Percentiles rank a stretch among this genome's conserved stretches.
phyloP scores from a whole-genome alignment of 176 grass and related monocot genomes.

The Chloris gayana region DNA sequence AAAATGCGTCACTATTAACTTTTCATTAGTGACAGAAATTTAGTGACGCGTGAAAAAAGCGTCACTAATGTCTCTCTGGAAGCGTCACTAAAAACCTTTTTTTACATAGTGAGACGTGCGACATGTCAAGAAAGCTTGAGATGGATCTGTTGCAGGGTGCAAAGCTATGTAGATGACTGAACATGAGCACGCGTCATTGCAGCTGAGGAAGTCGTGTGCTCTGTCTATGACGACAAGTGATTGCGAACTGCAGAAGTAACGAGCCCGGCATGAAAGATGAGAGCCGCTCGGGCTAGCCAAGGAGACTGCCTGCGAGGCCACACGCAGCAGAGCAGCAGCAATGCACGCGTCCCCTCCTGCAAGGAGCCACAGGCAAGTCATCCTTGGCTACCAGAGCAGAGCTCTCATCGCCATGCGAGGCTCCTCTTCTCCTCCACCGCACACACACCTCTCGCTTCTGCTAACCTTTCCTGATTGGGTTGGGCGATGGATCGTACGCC shows the following conservation, averaged over 20 bases:
- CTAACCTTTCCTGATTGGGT: not conserved
- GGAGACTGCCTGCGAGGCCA: constrained; percentile 50
- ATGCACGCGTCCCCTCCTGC: not conserved
- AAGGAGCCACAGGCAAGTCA: constrained; percentile 52
- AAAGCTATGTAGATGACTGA: not conserved
- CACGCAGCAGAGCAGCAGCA: not conserved
- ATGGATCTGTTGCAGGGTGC: not conserved
- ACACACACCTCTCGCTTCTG: not conserved
- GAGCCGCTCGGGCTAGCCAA: constrained; percentile 57
- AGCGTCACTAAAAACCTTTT: too few species aligned
- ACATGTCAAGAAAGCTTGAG: not conserved
- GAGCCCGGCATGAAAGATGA: constrained; percentile 47
- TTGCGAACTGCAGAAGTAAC: not conserved
- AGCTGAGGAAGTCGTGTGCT: not conserved
- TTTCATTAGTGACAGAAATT: too few species aligned
- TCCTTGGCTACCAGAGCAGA: constrained; percentile 55
- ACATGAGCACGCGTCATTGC: not conserved
- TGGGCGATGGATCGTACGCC: not conserved
- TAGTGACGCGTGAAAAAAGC: too few species aligned
- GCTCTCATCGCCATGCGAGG: constrained; percentile 36
- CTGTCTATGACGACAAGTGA: not conserved
- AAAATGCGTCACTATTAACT: too few species aligned
- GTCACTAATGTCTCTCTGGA: too few species aligned
- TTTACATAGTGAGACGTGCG: too few species aligned
- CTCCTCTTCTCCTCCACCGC: not conserved